Base-by-base conservation (phyloP, 225 moss, liverwort and hornwort species). In the Marchantia polymorpha region DNA sequence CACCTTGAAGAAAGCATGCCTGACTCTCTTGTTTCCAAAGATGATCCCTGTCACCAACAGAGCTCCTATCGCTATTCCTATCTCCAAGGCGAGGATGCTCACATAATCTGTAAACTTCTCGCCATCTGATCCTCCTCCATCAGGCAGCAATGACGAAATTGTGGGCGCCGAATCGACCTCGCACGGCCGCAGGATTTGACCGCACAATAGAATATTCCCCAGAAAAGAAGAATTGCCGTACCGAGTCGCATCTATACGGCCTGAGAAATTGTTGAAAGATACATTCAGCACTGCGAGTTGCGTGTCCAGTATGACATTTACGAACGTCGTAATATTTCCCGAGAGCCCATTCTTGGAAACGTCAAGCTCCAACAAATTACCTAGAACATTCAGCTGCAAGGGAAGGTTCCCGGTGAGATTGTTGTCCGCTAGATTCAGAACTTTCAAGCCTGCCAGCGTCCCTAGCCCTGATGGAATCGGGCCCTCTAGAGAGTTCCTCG, bases 21-120 rank as follows among this genome's bases (percentile, higher is more conserved):
- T 25, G 20, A 64, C 27, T 20, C 51, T 13, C 20, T 12, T 65
- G 78, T n/a, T 51, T 10, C 50, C 13, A 12, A 78, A 0, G 64
- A 51, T 46, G 64, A 49, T 67, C 9, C 23, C 52, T 13, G 66
- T 52, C 23, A 78, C 65, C 31, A 66, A n/a, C 51, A 78, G 8
- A 52, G 65, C 78, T 10, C 78, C 78, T 4, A 78, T 50, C 0
- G 52, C 23, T 3, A 67, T 9, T 23, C 78, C 78, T n/a, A 78
- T 67, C 26, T 65, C 67, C 26, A 78, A 78, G 65, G 78, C 78
- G 3, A 78, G 48, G 31, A 78, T 27, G 46, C 27, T 65, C 4
- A 78, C 22, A 11, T 25, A 23, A 14, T 64, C 77, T 15, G 26
- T 14, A 31, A 56, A 49, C 7, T 3, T 7, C 15, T 27, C 66